Base-by-base conservation (phyloP, 2,329 filamentous ascomycete genomes). In the Didymella segeticola region DNA sequence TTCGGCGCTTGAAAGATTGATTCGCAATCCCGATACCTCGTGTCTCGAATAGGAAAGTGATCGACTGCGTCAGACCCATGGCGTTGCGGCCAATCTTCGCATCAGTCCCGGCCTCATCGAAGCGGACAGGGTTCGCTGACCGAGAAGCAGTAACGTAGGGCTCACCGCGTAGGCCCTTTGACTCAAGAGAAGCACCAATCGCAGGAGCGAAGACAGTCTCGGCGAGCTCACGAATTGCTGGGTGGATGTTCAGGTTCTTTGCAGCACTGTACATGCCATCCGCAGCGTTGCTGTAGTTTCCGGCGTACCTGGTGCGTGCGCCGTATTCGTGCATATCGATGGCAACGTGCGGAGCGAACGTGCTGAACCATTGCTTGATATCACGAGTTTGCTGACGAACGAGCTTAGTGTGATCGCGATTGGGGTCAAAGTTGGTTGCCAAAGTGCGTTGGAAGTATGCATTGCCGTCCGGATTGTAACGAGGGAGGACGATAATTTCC, bases 291-390 rank as follows among this genome's bases (percentile, higher is more conserved):
- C 59, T 66, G 43, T 73, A 75, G 26, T 68, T 62, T 3, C 56
- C 61, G 4, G 65, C 58, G 36, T 67, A 73, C 14, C 64, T 47
- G 2, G 66, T 62, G 0, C 50, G 60, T 0, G 69, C 71, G 6
- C 58, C 56, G 29, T 72, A 76, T 43, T 76, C 72, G 49, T 76
- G 73, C 68, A 73, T 65, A 23, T 75, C 73, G n/a, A 73, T 59
- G 0, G 69, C 68, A 7, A 76, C 62, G 37, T 75, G 69, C 3
- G 73, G 71, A 2, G 63, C 60, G 23, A 72, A 75, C 10, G 43
- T 50, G 19, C 48, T 67, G 53, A 71, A 73, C 30, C 67, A 68
- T 23, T 56, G 39, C 42, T 74, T 76, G 47, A 76, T 69, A 27
- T 72, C 61, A 12, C 69, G 64, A 0, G 72, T 73, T 39, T 76